Base-by-base conservation (phyloP, 2,329 filamentous ascomycete genomes). In the Stemphylium lycopersici region DNA sequence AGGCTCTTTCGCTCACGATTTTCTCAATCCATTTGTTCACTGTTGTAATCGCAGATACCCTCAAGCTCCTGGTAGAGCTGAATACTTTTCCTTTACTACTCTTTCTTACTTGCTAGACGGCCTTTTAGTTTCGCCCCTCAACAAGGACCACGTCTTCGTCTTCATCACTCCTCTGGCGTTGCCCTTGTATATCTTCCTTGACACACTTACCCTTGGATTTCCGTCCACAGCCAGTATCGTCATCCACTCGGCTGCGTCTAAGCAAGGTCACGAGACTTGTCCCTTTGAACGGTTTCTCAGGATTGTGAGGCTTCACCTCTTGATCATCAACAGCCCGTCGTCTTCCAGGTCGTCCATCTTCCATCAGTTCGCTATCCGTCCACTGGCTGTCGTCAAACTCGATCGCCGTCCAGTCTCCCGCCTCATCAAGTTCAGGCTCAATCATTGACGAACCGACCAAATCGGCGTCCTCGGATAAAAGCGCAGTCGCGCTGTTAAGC, bases 341-440 rank as follows among this genome's bases (percentile, higher is more conserved):
- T 15, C 48, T 33, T 7, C 41, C 48, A 0, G 41, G 48, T 3
- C 48, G 33, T 15, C 41, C 48, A 39, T 46, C 18, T 3, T 51
- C 48, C n/a, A 39, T 38, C 6, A 51, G 7, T 7, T 51, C 48
- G 7, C 39, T 26, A 18, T 51, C 48, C 1, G 33, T 46, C 40
- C 36, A 39, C 4, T 51, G 34, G 0, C 2, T 2, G 2, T 40
- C 41, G 1, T 51, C 7, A 7, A 49, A 3, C 13, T 48, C 26
- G 4, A 18, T 13, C 1, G 13, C 12, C 0, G 38, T 16, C 34
- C 36, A 31, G 1, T 48, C 45, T 3, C 45, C 31, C 3, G 20
- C 3, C 1, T 33, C 36, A 3, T n/a, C 8, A 0, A 31, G 13
- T 1, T 40, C 45, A 2, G 26, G 45, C 24, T 40, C n/a, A 18